Conservation (phyloP, 139 green algal species). For the Diplosphaera chodatii region DNA sequence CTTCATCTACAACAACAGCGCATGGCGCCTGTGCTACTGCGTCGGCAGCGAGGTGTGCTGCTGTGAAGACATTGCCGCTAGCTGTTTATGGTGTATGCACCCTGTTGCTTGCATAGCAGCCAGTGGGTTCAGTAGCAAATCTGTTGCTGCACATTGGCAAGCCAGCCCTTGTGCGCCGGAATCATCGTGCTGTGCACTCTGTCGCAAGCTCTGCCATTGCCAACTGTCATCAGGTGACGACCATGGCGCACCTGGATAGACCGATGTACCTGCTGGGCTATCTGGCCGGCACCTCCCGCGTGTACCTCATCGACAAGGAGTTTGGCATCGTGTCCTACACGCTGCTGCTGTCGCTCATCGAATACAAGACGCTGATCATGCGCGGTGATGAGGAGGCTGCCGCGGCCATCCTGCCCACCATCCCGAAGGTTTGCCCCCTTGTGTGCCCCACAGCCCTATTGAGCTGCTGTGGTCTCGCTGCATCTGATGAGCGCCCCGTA, state of each 20-base stretch:
- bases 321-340: conserved; percentile 79
- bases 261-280: conserved; percentile 98
- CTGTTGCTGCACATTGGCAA: no score
- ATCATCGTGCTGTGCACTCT: no score
- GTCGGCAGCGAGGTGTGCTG: conserved; percentile 80
- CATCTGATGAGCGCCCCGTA: no score
- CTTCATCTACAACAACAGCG: conserved; percentile 97
- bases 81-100: no score
- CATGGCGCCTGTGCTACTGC: conserved; percentile 96
- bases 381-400: conserved; percentile 71
- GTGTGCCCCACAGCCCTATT: no score
- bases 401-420: conserved; percentile 44
- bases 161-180: no score
- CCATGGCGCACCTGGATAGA: conserved; percentile 92
- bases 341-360: conserved; percentile 89
- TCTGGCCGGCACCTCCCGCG: conserved; percentile 75
- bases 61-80: no score
- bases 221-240: no score
- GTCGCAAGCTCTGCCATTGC: no score
- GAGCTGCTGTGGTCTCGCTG: no score
- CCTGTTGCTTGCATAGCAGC: no score
- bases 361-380: conserved; percentile 92
- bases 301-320: conserved; percentile 94
- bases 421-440: conserved; percentile 51
- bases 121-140: no score